phyloP scores from a whole-genome alignment of 2,329 filamentous ascomycete genomes.

The Macrophomina phaseolina region DNA sequence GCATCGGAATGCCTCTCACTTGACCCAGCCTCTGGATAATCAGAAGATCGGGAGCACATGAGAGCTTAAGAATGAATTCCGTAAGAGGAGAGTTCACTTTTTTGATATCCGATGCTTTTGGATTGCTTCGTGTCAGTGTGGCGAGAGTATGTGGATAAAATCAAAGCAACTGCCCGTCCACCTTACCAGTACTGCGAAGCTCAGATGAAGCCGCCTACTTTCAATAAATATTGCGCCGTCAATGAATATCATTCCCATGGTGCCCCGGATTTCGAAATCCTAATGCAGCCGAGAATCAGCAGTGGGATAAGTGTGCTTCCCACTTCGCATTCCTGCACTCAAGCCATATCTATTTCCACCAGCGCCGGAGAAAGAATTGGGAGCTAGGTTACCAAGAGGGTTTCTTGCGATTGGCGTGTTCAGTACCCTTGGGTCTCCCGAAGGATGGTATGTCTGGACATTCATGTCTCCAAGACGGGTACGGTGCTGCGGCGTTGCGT shows the following conservation, averaged over 20 bases:
- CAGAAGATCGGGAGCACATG: no score
- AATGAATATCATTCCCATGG: neutral
- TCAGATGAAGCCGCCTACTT: no score
- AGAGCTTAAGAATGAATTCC: no score
- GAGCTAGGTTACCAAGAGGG: conserved; percentile 35
- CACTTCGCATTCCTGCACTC: conserved; percentile 37
- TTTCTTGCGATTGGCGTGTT: conserved; percentile 42
- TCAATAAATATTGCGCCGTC: no score
- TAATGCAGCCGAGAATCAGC: neutral
- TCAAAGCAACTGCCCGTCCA: no score
- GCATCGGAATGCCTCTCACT: no score
- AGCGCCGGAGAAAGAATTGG: conserved; percentile 33
- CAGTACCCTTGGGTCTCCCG: conserved; percentile 35
- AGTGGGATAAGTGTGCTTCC: conserved; percentile 33
- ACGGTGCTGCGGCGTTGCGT: conserved; percentile 37
- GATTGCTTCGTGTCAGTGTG: no score
- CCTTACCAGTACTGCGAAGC: no score
- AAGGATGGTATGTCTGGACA: conserved; percentile 32
- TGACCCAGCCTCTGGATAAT: no score
- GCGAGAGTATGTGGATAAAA: no score
- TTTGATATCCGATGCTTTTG: no score
- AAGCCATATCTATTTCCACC: conserved; percentile 38
- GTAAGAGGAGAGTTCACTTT: no score
- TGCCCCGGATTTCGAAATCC: neutral
- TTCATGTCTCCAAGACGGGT: conserved; percentile 38